A percentile compares a stretch with the other conserved stretches of the same genome.
Conservation (phyloP, 169 alveolate species). For the Plasmodium malariae region DNA sequence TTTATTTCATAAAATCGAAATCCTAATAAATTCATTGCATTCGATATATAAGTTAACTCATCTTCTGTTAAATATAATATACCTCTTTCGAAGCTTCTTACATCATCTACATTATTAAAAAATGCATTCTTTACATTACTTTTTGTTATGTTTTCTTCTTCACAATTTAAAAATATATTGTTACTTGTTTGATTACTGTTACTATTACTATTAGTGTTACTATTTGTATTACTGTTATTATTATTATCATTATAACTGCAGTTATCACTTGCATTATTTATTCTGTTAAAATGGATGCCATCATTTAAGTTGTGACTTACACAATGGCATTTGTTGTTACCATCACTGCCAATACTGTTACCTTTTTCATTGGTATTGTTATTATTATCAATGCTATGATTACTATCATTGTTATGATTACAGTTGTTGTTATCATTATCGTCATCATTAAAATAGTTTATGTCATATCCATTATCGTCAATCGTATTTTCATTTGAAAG, state of each 20-base stretch:
- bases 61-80: conserved; percentile 60
- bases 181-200: background rate
- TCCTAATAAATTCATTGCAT: conserved; percentile 53
- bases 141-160: background rate
- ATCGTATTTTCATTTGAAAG: conserved; percentile 55
- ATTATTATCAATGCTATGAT: background rate
- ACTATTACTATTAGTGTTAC: background rate
- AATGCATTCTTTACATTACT: conserved; percentile 2
- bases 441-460: conserved; percentile 28
- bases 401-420: background rate
- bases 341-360: background rate
- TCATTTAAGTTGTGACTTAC: background rate
- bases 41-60: conserved; percentile 47
- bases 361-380: background rate
- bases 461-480: conserved; percentile 59
- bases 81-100: conserved; percentile 74
- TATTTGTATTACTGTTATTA: background rate
- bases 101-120: conserved; percentile 38
- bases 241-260: background rate
- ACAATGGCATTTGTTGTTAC: background rate
- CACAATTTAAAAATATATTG: background rate
- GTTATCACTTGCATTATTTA: background rate
- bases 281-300: background rate
- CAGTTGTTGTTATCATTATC: conserved; percentile 30
- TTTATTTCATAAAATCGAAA: conserved; percentile 76